Percentiles rank a stretch among this genome's conserved stretches.
phyloP scores from a whole-genome alignment of 2,329 filamentous ascomycete species.

The Graphiopsis chlorocephala region DNA sequence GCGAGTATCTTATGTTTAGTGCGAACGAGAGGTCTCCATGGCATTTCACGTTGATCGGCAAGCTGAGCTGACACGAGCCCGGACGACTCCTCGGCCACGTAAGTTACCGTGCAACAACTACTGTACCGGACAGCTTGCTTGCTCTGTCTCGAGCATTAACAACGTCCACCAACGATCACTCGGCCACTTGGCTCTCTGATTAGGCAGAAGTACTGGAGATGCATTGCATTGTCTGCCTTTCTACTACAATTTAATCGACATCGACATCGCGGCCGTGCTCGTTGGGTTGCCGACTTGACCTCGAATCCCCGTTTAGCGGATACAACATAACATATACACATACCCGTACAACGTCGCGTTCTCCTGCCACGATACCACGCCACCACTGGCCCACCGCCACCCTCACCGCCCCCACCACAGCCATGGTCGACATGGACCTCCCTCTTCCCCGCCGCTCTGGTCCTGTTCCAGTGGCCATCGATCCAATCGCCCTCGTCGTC shows the following conservation, averaged over 20 bases:
- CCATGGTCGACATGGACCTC: constrained; percentile 12
- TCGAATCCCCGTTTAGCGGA: neutral
- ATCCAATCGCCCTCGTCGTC: constrained; percentile 65
- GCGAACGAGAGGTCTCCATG: neutral
- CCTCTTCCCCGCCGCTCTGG: neutral
- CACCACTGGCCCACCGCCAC: too few species aligned
- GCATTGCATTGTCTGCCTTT: neutral
- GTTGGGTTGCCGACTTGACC: neutral
- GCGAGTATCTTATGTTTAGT: neutral
- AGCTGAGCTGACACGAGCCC: neutral
- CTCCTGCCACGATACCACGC: neutral
- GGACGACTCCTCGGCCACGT: neutral
- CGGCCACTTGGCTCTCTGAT: neutral
- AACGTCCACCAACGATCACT: neutral
- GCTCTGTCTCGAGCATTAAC: neutral
- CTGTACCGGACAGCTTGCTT: neutral
- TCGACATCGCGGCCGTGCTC: neutral
- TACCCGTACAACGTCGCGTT: constrained; percentile 7
- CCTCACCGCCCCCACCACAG: too few species aligned
- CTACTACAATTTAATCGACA: neutral
- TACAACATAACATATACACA: neutral
- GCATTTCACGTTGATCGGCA: neutral
- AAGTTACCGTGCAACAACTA: too few species aligned
- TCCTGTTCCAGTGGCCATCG: constrained; percentile 34
- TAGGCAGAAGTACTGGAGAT: neutral